phyloP scores from a whole-genome alignment of 2,329 filamentous ascomycete genomes.

The Paraconiothyrium sp. region DNA sequence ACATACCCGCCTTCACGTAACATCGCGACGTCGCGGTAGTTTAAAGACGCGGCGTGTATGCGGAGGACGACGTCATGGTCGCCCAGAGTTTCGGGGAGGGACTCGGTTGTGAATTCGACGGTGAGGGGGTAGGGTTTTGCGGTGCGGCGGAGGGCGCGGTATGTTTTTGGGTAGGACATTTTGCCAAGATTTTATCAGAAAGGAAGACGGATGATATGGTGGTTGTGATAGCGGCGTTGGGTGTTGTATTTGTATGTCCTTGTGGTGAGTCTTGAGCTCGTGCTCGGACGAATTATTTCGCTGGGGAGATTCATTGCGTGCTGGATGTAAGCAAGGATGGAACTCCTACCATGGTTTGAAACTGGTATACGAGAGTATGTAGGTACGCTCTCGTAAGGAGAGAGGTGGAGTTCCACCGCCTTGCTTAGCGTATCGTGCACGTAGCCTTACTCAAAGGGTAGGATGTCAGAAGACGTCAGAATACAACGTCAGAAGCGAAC shows the following conservation, averaged over 20 bases:
- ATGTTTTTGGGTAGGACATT: conserved; percentile 13
- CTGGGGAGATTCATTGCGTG: not conserved
- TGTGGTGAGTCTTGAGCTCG: too few relatives aligned
- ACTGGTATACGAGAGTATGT: not conserved
- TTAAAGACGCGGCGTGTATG: conserved; percentile 40
- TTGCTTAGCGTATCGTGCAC: not conserved
- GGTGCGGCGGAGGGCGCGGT: conserved; percentile 10
- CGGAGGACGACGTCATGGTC: conserved; percentile 32
- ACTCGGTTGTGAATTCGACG: conserved; percentile 22
- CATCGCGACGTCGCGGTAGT: conserved; percentile 42
- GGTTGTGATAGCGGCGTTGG: too few relatives aligned
- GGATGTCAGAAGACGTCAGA: conserved; percentile 6
- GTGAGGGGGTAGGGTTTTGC: conserved; percentile 19
- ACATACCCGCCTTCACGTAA: conserved; percentile 32
- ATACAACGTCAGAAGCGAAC: not conserved
- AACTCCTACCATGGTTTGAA: not conserved
- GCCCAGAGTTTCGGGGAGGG: conserved; percentile 25
- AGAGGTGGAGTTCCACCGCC: not conserved
- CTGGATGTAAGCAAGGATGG: not conserved
- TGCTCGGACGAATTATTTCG: too few relatives aligned
- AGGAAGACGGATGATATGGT: too few relatives aligned
- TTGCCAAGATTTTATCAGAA: not conserved
- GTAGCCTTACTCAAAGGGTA: not conserved
- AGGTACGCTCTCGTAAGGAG: too few relatives aligned
- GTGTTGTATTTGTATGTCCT: too few relatives aligned